Conservation (phyloP, 108 stramenopile genomes). For the Discostella stelligeroides region DNA sequence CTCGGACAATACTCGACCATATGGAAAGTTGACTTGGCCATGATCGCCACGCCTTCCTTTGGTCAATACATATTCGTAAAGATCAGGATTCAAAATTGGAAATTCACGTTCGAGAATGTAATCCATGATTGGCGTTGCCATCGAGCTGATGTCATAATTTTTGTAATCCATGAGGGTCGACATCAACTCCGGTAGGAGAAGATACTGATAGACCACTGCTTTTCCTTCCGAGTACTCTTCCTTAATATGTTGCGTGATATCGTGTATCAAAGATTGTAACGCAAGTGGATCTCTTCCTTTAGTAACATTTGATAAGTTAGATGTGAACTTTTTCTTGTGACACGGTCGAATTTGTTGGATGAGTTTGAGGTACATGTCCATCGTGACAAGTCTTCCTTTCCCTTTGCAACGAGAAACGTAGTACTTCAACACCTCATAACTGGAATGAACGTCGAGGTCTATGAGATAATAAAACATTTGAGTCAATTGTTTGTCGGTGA, state of each 20-base stretch:
- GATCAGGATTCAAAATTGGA: constrained; percentile 33
- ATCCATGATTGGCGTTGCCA: constrained; percentile 37
- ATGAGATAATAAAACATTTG: constrained; percentile 10
- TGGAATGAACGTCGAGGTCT: constrained; percentile 3
- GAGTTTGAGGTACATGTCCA: constrained; percentile 30
- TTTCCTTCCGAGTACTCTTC: constrained; percentile 38
- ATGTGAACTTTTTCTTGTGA: not conserved
- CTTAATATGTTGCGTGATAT: constrained; percentile 24
- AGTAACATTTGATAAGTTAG: not conserved
- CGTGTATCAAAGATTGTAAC: constrained; percentile 10
- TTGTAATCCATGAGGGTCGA: constrained; percentile 7
- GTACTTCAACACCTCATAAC: constrained; percentile 28
- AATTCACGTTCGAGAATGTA: constrained; percentile 31
- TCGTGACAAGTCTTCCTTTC: constrained; percentile 20
- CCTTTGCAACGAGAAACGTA: constrained; percentile 17
- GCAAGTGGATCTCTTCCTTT: not conserved
- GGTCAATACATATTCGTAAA: constrained; percentile 30
- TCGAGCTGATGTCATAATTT: constrained; percentile 4
- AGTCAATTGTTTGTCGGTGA: constrained; percentile 12
- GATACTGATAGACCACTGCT: constrained; percentile 32
- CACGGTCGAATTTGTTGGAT: constrained; percentile 7
- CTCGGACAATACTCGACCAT: constrained; percentile 35
- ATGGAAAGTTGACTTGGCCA: constrained; percentile 19
- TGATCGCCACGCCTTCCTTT: not conserved
- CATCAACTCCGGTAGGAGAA: constrained; percentile 37